A percentile compares a stretch with the other conserved stretches of the same genome.
Evolutionary conservation across 345 rosid genomes (phyloP).

Genomic region (Zanthoxylum bungeanum): DNA sequence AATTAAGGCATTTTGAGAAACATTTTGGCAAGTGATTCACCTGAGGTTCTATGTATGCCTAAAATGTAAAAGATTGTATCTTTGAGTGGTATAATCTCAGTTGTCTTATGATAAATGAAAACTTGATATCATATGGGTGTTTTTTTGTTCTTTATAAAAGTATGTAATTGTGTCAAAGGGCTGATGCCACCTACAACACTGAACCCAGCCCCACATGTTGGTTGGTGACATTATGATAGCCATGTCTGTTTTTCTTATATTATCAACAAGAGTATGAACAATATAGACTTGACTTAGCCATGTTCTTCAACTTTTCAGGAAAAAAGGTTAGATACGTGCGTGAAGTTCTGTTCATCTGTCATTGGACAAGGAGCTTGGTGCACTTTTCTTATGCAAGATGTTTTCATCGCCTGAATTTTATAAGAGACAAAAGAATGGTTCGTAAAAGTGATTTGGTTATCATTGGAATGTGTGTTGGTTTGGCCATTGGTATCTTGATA

Average conservation of each 20-base stretch:
- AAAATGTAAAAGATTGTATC: not conserved
- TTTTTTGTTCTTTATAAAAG: too few relatives aligned
- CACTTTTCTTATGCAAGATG: conserved; percentile 47
- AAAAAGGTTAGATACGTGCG: not conserved
- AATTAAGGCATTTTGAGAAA: not conserved
- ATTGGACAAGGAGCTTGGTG: conserved; percentile 28
- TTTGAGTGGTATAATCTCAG: not conserved
- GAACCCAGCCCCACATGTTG: not conserved
- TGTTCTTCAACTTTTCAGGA: not conserved
- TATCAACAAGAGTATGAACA: not conserved
- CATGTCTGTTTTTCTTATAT: not conserved
- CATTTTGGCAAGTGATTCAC: not conserved
- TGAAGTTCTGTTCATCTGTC: not conserved
- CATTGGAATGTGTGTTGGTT: conserved; percentile 67
- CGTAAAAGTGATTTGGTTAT: conserved; percentile 44
- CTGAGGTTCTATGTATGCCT: not conserved
- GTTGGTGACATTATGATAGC: not conserved
- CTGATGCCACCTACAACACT: too few relatives aligned
- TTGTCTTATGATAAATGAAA: not conserved
- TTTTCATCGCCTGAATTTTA: conserved; percentile 25
- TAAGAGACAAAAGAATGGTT: conserved; percentile 53
- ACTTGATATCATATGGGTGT: not conserved
- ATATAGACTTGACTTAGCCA: not conserved
- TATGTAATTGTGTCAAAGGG: not conserved
- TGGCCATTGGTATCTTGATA: conserved; percentile 72